Base-by-base conservation (phyloP, 2,329 filamentous ascomycete species). In the Hirsutella thompsonii region DNA sequence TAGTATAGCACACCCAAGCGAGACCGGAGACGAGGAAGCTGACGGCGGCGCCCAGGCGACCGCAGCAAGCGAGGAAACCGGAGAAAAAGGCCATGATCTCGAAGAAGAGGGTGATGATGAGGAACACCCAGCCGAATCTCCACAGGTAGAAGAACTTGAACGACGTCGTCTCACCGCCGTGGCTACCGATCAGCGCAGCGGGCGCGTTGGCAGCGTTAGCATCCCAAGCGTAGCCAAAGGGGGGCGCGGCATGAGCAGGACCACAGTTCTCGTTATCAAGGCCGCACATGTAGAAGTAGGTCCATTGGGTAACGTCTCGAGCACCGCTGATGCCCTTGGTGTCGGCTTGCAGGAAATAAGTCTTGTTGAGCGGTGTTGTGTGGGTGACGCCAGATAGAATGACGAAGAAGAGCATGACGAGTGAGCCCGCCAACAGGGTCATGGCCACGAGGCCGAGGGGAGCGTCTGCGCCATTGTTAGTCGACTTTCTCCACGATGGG, bases 101-200 rank as follows among this genome's bases (percentile, higher is more conserved):
- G 59, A 94, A 92, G 69, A 94, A 79, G 30, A 95, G 74, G 16
- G 79, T 77, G 49, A 96, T 81, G 42, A 96, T 68, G 66, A 84
- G 84, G 62, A 94, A 92, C 30, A 89, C 86, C 75, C 90, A 96
- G 60, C 86, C 83, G 67, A 95, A 94, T 33, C 90, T 78, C 66
- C 87, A 93, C 56, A 92, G 72, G 63, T 88, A 86, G 66, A 74
- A 96, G 69, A 80, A 94, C 47, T 65, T 63, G 19, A 47, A 58
- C 46, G 69, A 72, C 5, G 77, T 81, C 3, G 74, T 79, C 44
- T 62, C 48, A 44, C 64, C 63, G 44, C 66, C 75, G 50, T 78
- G 69, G 9, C 47, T 43, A 33, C 81, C 72, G 30, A 63, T 53
- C n/a, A 78, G 60, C 5, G 53, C 57, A 0, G 46, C 38, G 14